These are phyloP conservation scores for Plicaturopsis crispa DNA, from an alignment of 768 basidiomycete genomes.

Conservation along the genomic window DNA sequence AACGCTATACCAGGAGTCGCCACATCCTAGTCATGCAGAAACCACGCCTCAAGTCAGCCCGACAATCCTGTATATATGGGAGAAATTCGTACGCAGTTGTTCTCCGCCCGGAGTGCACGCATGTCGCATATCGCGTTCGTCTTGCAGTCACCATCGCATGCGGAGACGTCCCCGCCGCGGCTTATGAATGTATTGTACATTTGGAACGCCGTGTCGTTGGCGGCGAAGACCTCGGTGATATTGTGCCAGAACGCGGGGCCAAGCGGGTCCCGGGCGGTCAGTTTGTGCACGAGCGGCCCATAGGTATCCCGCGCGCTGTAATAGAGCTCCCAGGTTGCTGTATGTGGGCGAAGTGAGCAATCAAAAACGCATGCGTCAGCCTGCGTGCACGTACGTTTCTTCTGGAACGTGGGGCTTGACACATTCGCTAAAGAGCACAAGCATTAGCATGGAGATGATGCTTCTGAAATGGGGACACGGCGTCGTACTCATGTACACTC, in stretches of 20 bases:
- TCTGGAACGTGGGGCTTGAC: conserved; percentile 36
- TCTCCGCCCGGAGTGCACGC: conserved; percentile 31
- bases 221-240: conserved; percentile 44
- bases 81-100: conserved; percentile 29
- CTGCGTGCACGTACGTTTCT: conserved; percentile 32
- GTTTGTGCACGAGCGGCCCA: conserved; percentile 31
- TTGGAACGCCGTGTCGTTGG: conserved; percentile 36
- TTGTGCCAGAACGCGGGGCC: conserved; percentile 53
- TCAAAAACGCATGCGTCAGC: neutral
- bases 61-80: neutral
- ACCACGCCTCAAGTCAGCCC: neutral
- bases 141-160: conserved; percentile 32
- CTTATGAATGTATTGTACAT: conserved; percentile 37
- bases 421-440: conserved; percentile 36
- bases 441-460: no score
- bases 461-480: no score
- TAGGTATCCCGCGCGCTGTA: conserved; percentile 53
- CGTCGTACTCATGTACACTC: conserved; percentile 41
- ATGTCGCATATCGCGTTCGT: conserved; percentile 34
- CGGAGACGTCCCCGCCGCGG: conserved; percentile 25
- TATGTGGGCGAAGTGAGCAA: conserved; percentile 5
- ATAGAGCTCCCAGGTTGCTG: conserved; percentile 44
- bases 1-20: neutral
- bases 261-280: conserved; percentile 30
- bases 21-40: neutral